Percentiles rank a stretch among this genome's conserved stretches.
These are phyloP conservation scores for Aotearoamyces nothofagi DNA, from an alignment of 2,329 filamentous ascomycete species.

Conservation along the genomic window DNA sequence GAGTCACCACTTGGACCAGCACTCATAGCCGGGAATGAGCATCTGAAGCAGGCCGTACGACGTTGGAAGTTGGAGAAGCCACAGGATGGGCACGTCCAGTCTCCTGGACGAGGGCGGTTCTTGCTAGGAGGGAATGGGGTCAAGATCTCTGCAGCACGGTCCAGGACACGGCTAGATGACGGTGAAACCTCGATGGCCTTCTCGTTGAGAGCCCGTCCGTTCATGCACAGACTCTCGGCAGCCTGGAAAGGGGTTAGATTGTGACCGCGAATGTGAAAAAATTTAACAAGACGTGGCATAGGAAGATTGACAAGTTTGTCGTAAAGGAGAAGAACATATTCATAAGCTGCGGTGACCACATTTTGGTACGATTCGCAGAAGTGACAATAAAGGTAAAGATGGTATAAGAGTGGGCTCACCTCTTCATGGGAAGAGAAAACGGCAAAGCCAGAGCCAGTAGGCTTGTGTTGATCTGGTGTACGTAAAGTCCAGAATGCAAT, in stretches of 20 bases:
- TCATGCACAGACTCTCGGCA: constrained; percentile 97
- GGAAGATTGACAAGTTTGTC: constrained; percentile 12
- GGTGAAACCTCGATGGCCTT: constrained; percentile 98
- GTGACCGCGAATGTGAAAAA: constrained; percentile 17
- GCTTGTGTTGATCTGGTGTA: constrained; percentile 97
- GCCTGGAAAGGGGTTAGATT: constrained; percentile 42
- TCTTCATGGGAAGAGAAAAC: constrained; percentile 99
- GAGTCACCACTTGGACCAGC: constrained; percentile 57
- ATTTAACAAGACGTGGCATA: constrained; percentile 12
- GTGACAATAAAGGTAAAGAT: constrained; percentile 14
- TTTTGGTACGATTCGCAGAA: constrained; percentile 14
- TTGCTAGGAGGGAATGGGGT: constrained; percentile 97
- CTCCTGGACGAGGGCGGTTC: constrained; percentile 89
- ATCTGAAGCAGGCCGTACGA: constrained; percentile 95
- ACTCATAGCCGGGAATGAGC: constrained; percentile 92
- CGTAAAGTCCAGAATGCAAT: constrained; percentile 99
- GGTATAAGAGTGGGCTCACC: constrained; percentile 33
- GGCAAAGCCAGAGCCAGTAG: constrained; percentile 95
- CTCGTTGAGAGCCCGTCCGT: constrained; percentile 91
- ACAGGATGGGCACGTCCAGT: constrained; percentile 98
- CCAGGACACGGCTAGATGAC: constrained; percentile 89
- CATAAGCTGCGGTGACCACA: constrained; percentile 12
- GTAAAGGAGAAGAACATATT: constrained; percentile 18
- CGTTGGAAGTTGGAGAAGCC: constrained; percentile 99
- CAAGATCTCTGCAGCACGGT: constrained; percentile 88